phyloP scores from a whole-genome alignment of 2,329 filamentous ascomycete genomes.

The Chaetomiaceae sp. region DNA sequence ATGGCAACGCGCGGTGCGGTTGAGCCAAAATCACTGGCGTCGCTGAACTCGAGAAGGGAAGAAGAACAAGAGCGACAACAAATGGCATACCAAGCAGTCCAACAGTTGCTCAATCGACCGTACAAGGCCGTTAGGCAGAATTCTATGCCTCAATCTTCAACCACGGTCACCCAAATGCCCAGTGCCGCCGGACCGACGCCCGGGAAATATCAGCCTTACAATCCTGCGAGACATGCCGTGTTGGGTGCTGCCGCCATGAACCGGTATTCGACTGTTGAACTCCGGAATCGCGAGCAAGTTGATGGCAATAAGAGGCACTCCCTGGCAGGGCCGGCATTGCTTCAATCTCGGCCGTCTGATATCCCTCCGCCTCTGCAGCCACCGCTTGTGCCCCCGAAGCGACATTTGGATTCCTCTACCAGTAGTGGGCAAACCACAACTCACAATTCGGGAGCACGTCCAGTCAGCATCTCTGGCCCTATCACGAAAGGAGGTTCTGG shows the following conservation, averaged over 20 bases:
- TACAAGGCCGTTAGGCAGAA: conserved; percentile 9
- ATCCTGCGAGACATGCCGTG: conserved; percentile 12
- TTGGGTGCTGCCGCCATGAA: conserved; percentile 6
- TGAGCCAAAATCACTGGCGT: background rate
- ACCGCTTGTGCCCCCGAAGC: conserved; percentile 24
- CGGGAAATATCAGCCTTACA: conserved; percentile 22
- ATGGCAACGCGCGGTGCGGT: background rate
- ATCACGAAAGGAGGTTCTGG: background rate
- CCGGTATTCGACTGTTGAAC: conserved; percentile 13
- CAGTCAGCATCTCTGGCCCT: conserved; percentile 8
- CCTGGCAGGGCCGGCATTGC: conserved; percentile 18
- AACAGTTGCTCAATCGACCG: conserved; percentile 5
- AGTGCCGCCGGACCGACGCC: background rate
- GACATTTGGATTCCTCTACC: conserved; percentile 5
- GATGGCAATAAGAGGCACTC: conserved; percentile 19
- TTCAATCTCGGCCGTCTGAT: conserved; percentile 21
- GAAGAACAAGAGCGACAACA: conserved; percentile 7
- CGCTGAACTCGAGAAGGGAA: background rate
- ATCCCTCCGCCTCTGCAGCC: conserved; percentile 28
- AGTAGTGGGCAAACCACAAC: background rate
- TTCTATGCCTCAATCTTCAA: conserved; percentile 6
- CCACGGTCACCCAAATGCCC: background rate
- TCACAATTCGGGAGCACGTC: background rate
- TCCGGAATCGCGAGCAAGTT: conserved; percentile 7
- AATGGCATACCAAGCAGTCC: conserved; percentile 1